These are phyloP conservation scores for Daldinia sp. DNA, from an alignment of 2,329 filamentous ascomycete genomes.

Conservation along the genomic window DNA sequence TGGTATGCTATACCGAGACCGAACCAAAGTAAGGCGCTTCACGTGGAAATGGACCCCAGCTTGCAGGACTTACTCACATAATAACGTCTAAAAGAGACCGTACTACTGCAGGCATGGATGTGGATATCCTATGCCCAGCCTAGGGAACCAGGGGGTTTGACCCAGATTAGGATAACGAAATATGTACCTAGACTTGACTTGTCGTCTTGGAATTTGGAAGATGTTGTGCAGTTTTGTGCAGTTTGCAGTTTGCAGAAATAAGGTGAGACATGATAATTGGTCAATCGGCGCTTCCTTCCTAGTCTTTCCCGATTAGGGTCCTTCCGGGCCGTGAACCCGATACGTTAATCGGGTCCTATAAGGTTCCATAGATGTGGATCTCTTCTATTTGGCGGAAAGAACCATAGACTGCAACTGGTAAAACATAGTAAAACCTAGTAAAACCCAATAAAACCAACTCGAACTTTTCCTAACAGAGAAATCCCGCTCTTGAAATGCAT, in stretches of 20 bases:
- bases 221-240: background rate
- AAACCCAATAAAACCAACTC: background rate
- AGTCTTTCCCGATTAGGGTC: constrained; percentile 37
- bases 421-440: background rate
- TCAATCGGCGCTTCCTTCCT: constrained; percentile 31
- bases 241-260: constrained; percentile 2
- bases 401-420: constrained; percentile 19
- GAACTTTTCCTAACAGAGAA: constrained; percentile 26
- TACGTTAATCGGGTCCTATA: constrained; percentile 30
- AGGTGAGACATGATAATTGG: constrained; percentile 23
- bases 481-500: constrained; percentile 28
- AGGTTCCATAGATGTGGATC: constrained; percentile 16
- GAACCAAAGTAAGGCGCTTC: constrained; percentile 26
- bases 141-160: background rate
- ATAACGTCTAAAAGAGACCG: constrained; percentile 2
- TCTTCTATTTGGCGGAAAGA: constrained; percentile 15
- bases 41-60: constrained; percentile 23
- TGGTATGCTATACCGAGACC: constrained; percentile 20
- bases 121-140: constrained; percentile 15
- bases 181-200: constrained; percentile 4
- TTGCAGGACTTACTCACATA: constrained; percentile 12
- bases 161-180: constrained; percentile 33
- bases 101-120: constrained; percentile 6
- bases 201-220: background rate
- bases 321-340: constrained; percentile 38